Conservation (phyloP, 306 rosid genomes). For the Erythrophleum fordii region DNA sequence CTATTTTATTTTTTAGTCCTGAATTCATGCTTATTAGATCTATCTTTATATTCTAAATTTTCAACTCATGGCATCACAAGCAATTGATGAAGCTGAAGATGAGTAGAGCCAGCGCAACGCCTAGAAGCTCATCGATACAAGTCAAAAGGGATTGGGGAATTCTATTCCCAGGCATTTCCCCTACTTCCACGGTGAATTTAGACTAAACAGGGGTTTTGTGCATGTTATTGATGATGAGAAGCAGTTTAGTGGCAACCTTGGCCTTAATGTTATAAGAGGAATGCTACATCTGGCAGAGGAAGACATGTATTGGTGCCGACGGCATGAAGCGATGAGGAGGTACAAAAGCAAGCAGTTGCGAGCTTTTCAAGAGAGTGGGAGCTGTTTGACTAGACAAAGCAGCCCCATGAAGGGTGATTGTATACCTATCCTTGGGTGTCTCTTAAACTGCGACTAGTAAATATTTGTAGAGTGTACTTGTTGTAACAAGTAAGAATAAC, state of each 20-base stretch:
- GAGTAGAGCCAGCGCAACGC: slow-evolving; percentile 96
- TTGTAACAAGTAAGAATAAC: too few species aligned
- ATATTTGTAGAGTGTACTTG: too few species aligned
- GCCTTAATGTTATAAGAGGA: slow-evolving; percentile 82
- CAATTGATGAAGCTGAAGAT: slow-evolving; percentile 92
- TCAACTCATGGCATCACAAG: slow-evolving; percentile 52
- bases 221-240: slow-evolving; percentile 67
- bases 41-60: background rate
- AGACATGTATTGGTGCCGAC: slow-evolving; percentile 79
- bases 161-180: slow-evolving; percentile 81
- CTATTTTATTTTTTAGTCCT: too few species aligned
- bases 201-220: background rate
- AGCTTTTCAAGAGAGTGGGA: slow-evolving; percentile 68
- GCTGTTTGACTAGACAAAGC: slow-evolving; percentile 82
- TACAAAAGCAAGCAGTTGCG: slow-evolving; percentile 73
- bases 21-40: background rate
- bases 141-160: slow-evolving; percentile 76
- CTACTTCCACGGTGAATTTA: slow-evolving; percentile 64
- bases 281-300: slow-evolving; percentile 75
- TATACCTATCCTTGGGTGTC: too few species aligned
- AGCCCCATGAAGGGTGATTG: slow-evolving; percentile 48
- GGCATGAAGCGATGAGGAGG: slow-evolving; percentile 54
- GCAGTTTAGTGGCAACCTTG: slow-evolving; percentile 61
- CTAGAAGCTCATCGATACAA: slow-evolving; percentile 80
- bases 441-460: too few species aligned